phyloP scores from a whole-genome alignment of 345 rosid species.

The Eutrema japonicum region DNA sequence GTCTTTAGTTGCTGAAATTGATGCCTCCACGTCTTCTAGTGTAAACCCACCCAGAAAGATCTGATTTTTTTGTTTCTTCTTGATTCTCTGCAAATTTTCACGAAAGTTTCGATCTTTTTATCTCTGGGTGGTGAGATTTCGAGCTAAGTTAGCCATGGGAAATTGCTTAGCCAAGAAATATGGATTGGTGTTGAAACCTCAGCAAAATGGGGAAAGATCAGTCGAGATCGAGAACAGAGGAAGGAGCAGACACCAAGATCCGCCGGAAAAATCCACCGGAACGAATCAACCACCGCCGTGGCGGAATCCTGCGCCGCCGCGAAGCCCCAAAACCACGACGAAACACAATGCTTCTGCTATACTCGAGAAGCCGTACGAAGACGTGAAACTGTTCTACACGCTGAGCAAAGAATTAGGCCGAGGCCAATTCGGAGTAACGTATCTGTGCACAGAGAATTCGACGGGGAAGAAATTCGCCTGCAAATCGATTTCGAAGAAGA shows the following conservation, averaged over 20 bases:
- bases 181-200: conserved; percentile 26
- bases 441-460: conserved; percentile 70
- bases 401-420: conserved; percentile 75
- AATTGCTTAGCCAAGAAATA: conserved; percentile 51
- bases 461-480: conserved; percentile 69
- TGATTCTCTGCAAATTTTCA: not conserved
- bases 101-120: not conserved
- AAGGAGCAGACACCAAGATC: conserved; percentile 37
- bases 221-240: conserved; percentile 37
- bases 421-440: conserved; percentile 88
- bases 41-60: not conserved
- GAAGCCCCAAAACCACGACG: conserved; percentile 33
- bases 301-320: conserved; percentile 37
- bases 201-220: conserved; percentile 44
- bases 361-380: conserved; percentile 73
- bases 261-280: conserved; percentile 35
- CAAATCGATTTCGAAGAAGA: conserved; percentile 81
- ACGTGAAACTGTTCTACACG: conserved; percentile 58
- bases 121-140: conserved; percentile 5
- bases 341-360: conserved; percentile 48
- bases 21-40: not conserved
- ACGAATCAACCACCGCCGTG: conserved; percentile 38
- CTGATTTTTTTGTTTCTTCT: not conserved
- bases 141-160: conserved; percentile 48
- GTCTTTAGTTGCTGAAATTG: not conserved